Conservation (phyloP, 1,284 basidiomycete species). For the Anthracocystis walkeri region DNA sequence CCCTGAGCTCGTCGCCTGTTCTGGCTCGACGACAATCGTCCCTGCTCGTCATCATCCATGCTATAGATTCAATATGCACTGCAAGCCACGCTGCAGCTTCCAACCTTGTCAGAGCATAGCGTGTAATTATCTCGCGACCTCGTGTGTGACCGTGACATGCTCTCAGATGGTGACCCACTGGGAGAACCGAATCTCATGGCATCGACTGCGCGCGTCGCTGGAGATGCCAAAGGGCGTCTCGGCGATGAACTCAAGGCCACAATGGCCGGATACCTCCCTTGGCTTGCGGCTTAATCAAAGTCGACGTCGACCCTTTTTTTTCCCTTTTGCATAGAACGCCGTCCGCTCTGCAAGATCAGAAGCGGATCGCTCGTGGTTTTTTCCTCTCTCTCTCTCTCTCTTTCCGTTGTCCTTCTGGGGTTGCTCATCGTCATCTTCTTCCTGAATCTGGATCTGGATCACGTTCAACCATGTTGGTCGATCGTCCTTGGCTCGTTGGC, state of each 20-base stretch:
- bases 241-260: background rate
- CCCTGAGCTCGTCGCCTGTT: background rate
- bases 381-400: slow-evolving; percentile 5
- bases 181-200: background rate
- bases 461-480: background rate
- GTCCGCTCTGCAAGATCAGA: slow-evolving; percentile 20
- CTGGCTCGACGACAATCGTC: background rate
- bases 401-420: background rate
- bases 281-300: background rate
- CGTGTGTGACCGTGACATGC: background rate
- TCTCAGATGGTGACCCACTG: background rate
- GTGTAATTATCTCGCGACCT: background rate
- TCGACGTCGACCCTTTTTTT: slow-evolving; percentile 25
- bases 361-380: slow-evolving; percentile 26
- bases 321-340: slow-evolving; percentile 18
- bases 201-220: background rate
- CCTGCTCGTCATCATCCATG: background rate
- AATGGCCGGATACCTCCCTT: background rate
- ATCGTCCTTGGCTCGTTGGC: background rate
- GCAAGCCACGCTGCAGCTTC: background rate
- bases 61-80: background rate
- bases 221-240: background rate
- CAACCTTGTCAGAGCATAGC: background rate
- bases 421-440: slow-evolving; percentile 1
- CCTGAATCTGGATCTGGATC: slow-evolving; percentile 5